phyloP scores from a whole-genome alignment of 805 yeast genomes.

The Pichia pseudocactophila region DNA sequence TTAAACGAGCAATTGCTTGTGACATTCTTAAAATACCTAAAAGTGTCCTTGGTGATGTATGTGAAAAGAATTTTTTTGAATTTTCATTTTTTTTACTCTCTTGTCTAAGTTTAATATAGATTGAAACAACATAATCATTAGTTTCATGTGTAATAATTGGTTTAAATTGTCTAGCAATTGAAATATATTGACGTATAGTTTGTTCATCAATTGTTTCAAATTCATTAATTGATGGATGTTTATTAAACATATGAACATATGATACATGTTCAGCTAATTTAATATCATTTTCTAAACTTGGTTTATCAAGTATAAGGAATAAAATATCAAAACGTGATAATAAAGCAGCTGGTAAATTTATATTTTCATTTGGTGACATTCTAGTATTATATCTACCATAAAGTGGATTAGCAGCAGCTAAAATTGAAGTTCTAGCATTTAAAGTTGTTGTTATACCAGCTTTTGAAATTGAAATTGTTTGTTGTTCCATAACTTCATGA shows the following conservation, averaged over 20 bases:
- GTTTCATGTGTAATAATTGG: slow-evolving; percentile 81
- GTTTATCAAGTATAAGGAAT: slow-evolving; percentile 79
- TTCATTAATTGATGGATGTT: slow-evolving; percentile 63
- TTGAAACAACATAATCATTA: slow-evolving; percentile 76
- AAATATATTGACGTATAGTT: slow-evolving; percentile 78
- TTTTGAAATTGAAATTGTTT: slow-evolving; percentile 92
- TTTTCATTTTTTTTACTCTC: slow-evolving; percentile 76
- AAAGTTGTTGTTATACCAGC: slow-evolving; percentile 96
- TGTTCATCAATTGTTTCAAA: slow-evolving; percentile 70
- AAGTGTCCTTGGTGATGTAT: slow-evolving; percentile 91
- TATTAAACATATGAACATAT: slow-evolving; percentile 87
- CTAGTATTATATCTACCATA: slow-evolving; percentile 91
- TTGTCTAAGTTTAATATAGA: slow-evolving; percentile 87
- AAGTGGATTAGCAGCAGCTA: slow-evolving; percentile 98
- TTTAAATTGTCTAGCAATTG: slow-evolving; percentile 73
- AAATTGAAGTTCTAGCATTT: slow-evolving; percentile 88
- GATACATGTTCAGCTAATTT: slow-evolving; percentile 90
- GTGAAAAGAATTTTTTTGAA: slow-evolving; percentile 72
- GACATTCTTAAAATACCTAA: slow-evolving; percentile 86
- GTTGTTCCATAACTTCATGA: slow-evolving; percentile 99
- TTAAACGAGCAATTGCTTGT: slow-evolving; percentile 86
- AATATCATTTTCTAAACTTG: slow-evolving; percentile 71
- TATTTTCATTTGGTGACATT: slow-evolving; percentile 87
- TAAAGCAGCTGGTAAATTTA: slow-evolving; percentile 92
- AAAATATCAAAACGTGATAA: slow-evolving; percentile 89